Conservation (phyloP, 1,284 basidiomycete genomes). For the Microbotryum silenes-acaulis region DNA sequence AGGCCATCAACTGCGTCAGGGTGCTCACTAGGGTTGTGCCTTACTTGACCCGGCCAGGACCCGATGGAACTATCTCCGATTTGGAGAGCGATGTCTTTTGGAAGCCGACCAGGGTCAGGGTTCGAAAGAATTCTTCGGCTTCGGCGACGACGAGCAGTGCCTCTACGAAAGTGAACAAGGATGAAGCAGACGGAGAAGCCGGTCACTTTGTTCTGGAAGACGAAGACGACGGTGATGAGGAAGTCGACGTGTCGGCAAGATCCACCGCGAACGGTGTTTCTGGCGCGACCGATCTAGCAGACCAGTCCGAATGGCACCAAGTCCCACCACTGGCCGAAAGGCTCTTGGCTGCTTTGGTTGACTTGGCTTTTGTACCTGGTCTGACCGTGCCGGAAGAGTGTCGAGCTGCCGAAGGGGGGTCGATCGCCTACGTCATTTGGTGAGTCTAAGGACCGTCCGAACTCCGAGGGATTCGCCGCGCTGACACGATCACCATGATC, state of each 20-base stretch:
- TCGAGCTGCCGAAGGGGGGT: slow-evolving; percentile 54
- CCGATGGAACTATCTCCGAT: slow-evolving; percentile 32
- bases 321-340: slow-evolving; percentile 68
- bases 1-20: slow-evolving; percentile 78
- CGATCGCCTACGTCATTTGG: slow-evolving; percentile 81
- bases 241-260: slow-evolving; percentile 4
- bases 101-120: slow-evolving; percentile 41
- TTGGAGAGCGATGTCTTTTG: slow-evolving; percentile 66
- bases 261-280: neutral
- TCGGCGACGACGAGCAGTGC: neutral
- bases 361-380: slow-evolving; percentile 81
- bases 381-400: slow-evolving; percentile 75
- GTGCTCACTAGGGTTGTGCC: slow-evolving; percentile 79
- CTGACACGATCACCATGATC: slow-evolving; percentile 13
- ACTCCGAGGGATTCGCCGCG: neutral
- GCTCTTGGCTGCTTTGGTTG: slow-evolving; percentile 67
- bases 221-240: slow-evolving; percentile 47
- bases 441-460: slow-evolving; percentile 40
- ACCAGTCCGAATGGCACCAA: slow-evolving; percentile 40
- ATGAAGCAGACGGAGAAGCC: slow-evolving; percentile 33
- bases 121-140: neutral
- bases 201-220: slow-evolving; percentile 52
- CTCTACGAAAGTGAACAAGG: slow-evolving; percentile 6
- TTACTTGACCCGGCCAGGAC: slow-evolving; percentile 70
- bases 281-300: slow-evolving; percentile 5